phyloP scores from a whole-genome alignment of 2,329 filamentous ascomycete genomes.

The Beauveria bassiana region DNA sequence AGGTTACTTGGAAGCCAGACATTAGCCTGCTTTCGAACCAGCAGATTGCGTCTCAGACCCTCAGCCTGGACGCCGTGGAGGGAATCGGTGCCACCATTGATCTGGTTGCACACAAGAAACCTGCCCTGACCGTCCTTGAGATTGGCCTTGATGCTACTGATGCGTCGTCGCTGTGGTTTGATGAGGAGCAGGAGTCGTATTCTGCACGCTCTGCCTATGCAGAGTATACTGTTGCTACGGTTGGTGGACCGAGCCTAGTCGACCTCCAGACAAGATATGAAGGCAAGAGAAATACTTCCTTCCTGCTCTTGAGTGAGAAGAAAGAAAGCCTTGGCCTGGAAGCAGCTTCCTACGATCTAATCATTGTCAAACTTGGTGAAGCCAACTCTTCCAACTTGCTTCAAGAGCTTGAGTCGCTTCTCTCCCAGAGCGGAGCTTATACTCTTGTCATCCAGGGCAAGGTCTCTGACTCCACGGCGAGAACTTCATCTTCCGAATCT shows the following conservation, averaged over 20 bases:
- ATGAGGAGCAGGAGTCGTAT: background rate
- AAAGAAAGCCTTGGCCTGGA: background rate
- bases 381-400: background rate
- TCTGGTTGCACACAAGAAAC: slow-evolving; percentile 27
- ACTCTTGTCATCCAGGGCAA: background rate
- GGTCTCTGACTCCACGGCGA: background rate
- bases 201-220: background rate
- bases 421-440: background rate
- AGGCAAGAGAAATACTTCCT: background rate
- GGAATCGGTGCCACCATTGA: slow-evolving; percentile 20
- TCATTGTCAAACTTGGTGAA: background rate
- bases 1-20: slow-evolving; percentile 18
- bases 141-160: slow-evolving; percentile 20
- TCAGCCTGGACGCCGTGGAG: background rate
- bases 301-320: background rate
- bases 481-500: background rate
- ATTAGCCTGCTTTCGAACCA: slow-evolving; percentile 13
- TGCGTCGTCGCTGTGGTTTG: slow-evolving; percentile 21
- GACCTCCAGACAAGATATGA: slow-evolving; percentile 1
- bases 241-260: background rate
- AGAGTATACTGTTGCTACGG: background rate
- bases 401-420: background rate
- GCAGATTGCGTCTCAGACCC: background rate
- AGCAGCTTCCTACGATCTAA: background rate
- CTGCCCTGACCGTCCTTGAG: slow-evolving; percentile 25